Conservation (phyloP, 176 grass and related monocot genomes). For the Aechmea fasciata region DNA sequence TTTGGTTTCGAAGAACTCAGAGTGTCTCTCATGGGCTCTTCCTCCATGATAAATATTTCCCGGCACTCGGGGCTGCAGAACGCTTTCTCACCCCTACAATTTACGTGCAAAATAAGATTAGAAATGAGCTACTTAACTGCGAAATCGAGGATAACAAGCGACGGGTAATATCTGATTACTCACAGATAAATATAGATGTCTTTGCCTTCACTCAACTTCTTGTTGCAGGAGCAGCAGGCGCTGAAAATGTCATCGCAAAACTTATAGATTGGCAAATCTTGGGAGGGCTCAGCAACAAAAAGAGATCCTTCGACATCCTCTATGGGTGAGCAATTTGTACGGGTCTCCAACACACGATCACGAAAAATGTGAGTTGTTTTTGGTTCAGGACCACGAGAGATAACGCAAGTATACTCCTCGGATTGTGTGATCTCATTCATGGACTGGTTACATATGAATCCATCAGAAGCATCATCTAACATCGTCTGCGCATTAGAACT, state of each 20-base stretch:
- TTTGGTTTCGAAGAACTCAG: constrained; percentile 2
- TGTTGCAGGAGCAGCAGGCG: constrained; percentile 53
- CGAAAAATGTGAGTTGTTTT: constrained; percentile 73
- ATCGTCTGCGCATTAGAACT: not conserved
- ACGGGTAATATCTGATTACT: constrained; percentile 5
- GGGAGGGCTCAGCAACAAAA: constrained; percentile 44
- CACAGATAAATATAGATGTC: constrained; percentile 79
- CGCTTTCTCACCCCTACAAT: constrained; percentile 63
- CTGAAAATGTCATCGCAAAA: constrained; percentile 15
- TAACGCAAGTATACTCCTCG: constrained; percentile 89
- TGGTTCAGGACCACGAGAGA: constrained; percentile 55
- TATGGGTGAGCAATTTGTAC: not conserved
- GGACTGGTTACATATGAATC: constrained; percentile 15
- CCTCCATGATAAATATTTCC: constrained; percentile 38
- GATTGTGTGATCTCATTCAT: constrained; percentile 32
- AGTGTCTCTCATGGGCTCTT: constrained; percentile 20
- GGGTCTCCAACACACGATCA: constrained; percentile 44
- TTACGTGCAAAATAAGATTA: not conserved
- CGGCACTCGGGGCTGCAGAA: constrained; percentile 89
- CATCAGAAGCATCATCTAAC: not conserved
- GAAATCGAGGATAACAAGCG: too few relatives aligned
- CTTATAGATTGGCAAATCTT: not conserved
- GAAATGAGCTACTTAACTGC: too few relatives aligned
- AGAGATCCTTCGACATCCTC: constrained; percentile 6
- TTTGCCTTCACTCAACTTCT: constrained; percentile 38